Conservation (phyloP, 176 grass and related monocot genomes). For the Phyllostachys edulis region DNA sequence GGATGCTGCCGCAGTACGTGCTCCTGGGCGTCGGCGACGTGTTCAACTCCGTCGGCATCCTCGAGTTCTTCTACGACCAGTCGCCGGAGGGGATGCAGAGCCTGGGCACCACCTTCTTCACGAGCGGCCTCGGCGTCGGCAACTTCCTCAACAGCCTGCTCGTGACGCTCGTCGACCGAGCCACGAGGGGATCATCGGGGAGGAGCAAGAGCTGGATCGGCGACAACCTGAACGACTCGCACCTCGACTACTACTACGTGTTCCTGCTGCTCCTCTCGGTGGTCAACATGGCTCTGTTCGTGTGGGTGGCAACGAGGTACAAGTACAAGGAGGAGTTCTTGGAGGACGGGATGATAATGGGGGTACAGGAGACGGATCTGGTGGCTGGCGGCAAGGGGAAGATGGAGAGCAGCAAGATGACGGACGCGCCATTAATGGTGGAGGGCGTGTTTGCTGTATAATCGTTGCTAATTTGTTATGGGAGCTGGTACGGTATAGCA, state of each 20-base stretch:
- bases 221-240: constrained; percentile 69
- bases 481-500: too few relatives aligned
- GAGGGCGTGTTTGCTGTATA: not conserved
- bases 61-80: constrained; percentile 88
- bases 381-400: not conserved
- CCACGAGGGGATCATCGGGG: not conserved
- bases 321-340: constrained; percentile 57
- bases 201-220: constrained; percentile 63
- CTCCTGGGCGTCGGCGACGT: constrained; percentile 70
- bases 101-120: constrained; percentile 75
- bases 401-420: constrained; percentile 36
- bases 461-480: not conserved
- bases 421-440: not conserved
- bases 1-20: constrained; percentile 77
- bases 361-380: constrained; percentile 14
- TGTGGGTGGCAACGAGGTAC: constrained; percentile 51
- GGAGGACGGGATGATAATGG: not conserved
- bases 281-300: constrained; percentile 52
- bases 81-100: constrained; percentile 75
- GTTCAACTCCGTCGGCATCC: constrained; percentile 67
- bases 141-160: constrained; percentile 85
- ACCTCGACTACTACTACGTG: constrained; percentile 68
- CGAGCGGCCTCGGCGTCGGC: constrained; percentile 56
- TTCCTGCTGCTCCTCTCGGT: constrained; percentile 55
- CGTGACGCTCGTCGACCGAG: constrained; percentile 48